Evolutionary conservation across 2,329 filamentous ascomycete genomes (phyloP).

Genomic region (Epicoccum sorghinum): DNA sequence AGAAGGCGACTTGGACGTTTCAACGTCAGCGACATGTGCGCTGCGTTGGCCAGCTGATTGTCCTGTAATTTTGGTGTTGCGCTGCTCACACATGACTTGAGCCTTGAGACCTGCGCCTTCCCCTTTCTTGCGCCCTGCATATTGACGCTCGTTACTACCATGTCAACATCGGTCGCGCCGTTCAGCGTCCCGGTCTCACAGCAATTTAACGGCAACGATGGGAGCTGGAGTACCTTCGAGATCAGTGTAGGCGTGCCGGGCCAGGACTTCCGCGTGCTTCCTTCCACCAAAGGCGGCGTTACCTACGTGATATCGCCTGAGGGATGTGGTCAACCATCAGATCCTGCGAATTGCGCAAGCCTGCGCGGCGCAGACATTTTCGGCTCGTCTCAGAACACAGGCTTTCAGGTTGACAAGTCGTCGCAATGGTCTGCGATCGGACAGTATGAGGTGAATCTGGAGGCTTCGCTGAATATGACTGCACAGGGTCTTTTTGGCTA

Average conservation of each 20-base stretch:
- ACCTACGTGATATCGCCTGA: constrained; percentile 43
- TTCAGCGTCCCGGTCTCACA: constrained; percentile 42
- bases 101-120: neutral
- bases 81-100: constrained; percentile 4
- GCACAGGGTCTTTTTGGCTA: constrained; percentile 40
- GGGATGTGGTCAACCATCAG: constrained; percentile 38
- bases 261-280: constrained; percentile 47
- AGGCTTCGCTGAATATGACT: constrained; percentile 36
- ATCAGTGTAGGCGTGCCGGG: constrained; percentile 48
- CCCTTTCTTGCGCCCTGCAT: constrained; percentile 4
- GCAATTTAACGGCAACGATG: constrained; percentile 50
- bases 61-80: neutral
- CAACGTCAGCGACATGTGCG: constrained; percentile 1
- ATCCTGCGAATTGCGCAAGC: constrained; percentile 38
- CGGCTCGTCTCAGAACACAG: constrained; percentile 35
- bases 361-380: constrained; percentile 40
- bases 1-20: constrained; percentile 7
- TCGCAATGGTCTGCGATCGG: constrained; percentile 44
- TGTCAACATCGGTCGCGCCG: constrained; percentile 30
- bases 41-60: neutral
- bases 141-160: constrained; percentile 17
- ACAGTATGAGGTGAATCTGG: constrained; percentile 38
- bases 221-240: constrained; percentile 51
- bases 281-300: constrained; percentile 42
- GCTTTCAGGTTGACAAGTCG: constrained; percentile 40